These are phyloP conservation scores for Macrolepiota dolichaula DNA, from an alignment of 768 basidiomycete species.

Conservation along the genomic window DNA sequence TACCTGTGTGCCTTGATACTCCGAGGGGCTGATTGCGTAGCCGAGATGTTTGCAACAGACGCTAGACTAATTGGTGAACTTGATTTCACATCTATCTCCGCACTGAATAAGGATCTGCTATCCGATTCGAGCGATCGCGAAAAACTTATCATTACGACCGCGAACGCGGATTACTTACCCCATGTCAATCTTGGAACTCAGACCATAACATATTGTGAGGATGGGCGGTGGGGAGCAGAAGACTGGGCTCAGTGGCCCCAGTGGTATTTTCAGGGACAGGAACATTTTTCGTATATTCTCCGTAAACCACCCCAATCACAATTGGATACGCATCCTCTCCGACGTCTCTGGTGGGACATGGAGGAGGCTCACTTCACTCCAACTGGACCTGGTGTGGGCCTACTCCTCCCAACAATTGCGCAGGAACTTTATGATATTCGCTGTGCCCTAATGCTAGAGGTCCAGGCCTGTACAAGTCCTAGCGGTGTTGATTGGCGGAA, in stretches of 20 bases:
- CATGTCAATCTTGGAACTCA: background rate
- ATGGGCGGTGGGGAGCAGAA: background rate
- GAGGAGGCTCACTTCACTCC: background rate
- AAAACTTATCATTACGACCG: background rate
- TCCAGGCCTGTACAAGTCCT: background rate
- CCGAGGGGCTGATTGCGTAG: background rate
- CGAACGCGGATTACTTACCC: background rate
- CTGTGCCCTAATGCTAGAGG: background rate
- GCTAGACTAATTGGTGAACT: background rate
- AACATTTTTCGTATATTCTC: conserved; percentile 1
- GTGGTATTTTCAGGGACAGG: background rate
- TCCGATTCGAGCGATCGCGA: background rate
- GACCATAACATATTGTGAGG: background rate
- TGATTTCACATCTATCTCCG: background rate
- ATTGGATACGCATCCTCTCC: background rate
- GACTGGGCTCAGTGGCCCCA: conserved; percentile 1
- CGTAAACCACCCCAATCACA: background rate
- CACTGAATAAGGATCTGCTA: background rate
- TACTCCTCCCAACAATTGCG: background rate
- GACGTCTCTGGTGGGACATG: conserved; percentile 1
- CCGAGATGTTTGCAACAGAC: background rate
- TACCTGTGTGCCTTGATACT: background rate
- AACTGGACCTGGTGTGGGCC: background rate
- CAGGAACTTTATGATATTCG: background rate
- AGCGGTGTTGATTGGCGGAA: background rate